Evolutionary conservation across 495 filamentous ascomycete species (phyloP), one percentile per base, ranked within the genome.

Genomic region (Neurospora africana): DNA sequence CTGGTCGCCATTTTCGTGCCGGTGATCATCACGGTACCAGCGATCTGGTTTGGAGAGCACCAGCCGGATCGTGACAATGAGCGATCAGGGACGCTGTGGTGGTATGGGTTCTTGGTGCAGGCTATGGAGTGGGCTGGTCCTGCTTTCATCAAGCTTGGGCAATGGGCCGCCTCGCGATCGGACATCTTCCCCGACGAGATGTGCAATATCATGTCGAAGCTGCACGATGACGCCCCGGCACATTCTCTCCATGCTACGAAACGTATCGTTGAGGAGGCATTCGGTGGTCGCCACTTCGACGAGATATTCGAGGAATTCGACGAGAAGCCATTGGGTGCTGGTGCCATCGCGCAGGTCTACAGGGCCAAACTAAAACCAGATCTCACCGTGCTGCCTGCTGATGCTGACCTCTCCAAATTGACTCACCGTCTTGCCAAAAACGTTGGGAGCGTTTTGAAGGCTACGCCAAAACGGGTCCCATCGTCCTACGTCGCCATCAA

Each of bases 111-210:
- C 78, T 80, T 99, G 47, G 93, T 98, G 7, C 87, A 85, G 69
- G 85, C 90, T 3, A 98, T 99, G 96, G 96, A 99, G 81, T 87
- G 89, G 72, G 93, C 94, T 40, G 96, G 96, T 7, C 94, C 96
- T 40, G 94, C 96, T 0, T 99, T 98, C 77, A 98, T 99, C 83
- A 99, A 99, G 93, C 89, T 99, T 70, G 96, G 96, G 33, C 96
- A 99, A 92, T 99, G 96, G 95, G 96, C 96, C 30, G 96, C 96
- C 13, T 98, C 95, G 5, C 88, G 96, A 77, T 91, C 95, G 72
- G 96, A 99, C 79, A 97, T 99, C 78, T 99, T 99, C 80, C 94
- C 96, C n/a, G 91, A 86, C 13, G 89, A 97, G 79, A 88, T 99
- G 86, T 99, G 96, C 82, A 87, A 85, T 41, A 88, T 92, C 77